These are phyloP conservation scores for Sphagnum fallax DNA, from an alignment of 228 moss, liverwort and hornwort species.

Conservation along the genomic window DNA sequence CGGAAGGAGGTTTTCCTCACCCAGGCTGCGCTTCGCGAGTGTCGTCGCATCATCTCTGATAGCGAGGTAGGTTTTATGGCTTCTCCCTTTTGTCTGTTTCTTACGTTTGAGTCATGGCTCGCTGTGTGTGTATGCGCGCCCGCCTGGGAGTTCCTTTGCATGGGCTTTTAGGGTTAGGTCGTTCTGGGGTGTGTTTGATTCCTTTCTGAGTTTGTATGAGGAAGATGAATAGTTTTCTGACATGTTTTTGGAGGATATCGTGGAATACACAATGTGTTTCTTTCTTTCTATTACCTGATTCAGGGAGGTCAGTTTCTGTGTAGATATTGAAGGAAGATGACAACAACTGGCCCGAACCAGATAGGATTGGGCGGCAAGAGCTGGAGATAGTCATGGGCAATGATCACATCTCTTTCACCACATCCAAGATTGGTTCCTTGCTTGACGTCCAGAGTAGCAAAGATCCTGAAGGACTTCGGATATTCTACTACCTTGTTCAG, in stretches of 20 bases:
- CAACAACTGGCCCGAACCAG: constrained; percentile 95
- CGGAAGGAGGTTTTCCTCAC: constrained; percentile 93
- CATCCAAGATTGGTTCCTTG: constrained; percentile 91
- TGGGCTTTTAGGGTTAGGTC: too few relatives aligned
- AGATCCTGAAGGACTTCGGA: constrained; percentile 89
- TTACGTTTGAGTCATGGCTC: too few relatives aligned
- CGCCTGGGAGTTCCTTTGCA: too few relatives aligned
- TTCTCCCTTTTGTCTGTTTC: too few relatives aligned
- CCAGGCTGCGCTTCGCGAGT: constrained; percentile 69
- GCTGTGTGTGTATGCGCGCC: too few relatives aligned
- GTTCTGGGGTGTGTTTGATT: too few relatives aligned
- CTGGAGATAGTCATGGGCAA: constrained; percentile 96
- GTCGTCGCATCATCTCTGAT: constrained; percentile 85
- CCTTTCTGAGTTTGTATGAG: too few relatives aligned
- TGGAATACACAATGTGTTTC: too few relatives aligned
- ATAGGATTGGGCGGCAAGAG: constrained; percentile 91
- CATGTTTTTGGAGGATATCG: too few relatives aligned
- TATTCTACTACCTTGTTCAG: constrained; percentile 94
- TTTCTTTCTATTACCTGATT: too few relatives aligned
- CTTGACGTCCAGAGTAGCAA: constrained; percentile 98
- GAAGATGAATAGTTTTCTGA: too few relatives aligned
- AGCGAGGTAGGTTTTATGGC: constrained; percentile 49
- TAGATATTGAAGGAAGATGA: constrained; percentile 98
- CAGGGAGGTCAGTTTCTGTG: not conserved
- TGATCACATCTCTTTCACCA: constrained; percentile 93